Evolutionary conservation across 768 basidiomycete genomes (phyloP).

Genomic region (Lentinula boryana): DNA sequence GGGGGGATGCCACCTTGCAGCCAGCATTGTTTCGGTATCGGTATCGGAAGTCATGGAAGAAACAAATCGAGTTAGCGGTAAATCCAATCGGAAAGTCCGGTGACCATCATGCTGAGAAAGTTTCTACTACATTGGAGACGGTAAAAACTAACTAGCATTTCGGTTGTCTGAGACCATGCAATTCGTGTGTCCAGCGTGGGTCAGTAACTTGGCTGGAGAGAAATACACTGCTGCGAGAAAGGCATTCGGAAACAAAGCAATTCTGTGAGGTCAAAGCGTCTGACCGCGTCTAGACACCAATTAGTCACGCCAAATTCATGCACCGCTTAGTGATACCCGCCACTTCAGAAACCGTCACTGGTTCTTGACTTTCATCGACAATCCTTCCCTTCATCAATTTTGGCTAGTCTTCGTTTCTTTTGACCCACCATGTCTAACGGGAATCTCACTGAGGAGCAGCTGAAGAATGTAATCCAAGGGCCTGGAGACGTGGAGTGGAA

Average conservation of each 20-base stretch:
- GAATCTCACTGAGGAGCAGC: conserved; percentile 29
- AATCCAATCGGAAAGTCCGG: neutral
- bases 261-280: neutral
- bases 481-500: conserved; percentile 83
- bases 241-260: neutral
- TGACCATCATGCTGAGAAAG: neutral
- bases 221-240: neutral
- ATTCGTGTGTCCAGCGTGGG: neutral
- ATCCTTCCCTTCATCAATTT: neutral
- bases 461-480: conserved; percentile 66
- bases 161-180: neutral
- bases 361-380: neutral
- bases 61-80: neutral
- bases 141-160: neutral
- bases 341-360: neutral
- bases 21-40: conserved; percentile 14
- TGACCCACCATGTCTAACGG: neutral
- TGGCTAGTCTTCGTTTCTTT: neutral
- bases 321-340: neutral
- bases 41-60: neutral
- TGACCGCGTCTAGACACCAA: neutral
- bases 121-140: neutral
- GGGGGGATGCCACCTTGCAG: conserved; percentile 62
- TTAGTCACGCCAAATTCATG: conserved; percentile 1
- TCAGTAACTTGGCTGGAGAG: neutral